Evolutionary conservation across 768 basidiomycete species (phyloP), one percentile per base, ranked within the genome.

Genomic region (Myochromella boudieri): DNA sequence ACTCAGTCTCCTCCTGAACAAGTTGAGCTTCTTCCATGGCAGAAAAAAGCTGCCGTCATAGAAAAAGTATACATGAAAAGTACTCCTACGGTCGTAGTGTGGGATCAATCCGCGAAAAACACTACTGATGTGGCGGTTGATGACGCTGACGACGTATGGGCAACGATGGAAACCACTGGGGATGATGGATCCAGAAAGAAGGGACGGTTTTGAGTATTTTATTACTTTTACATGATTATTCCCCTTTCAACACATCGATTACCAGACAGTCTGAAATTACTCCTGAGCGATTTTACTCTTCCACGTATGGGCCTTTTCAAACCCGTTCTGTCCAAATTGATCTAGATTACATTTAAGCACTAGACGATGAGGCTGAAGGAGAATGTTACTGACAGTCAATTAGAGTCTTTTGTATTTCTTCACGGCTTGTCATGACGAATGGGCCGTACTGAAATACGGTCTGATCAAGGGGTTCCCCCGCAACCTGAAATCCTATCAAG

Each of bases 391-490:
- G n/a, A 87, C 86, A 95, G 57, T 97, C 95, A 22, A 78, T 58
- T 49, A 98, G 67, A 1, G 95, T 91, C 62, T 86, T 74, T 59
- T 86, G 78, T 27, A 95, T 89, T 59, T 94, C 93, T 51, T 85
- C 80, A 20, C 74, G 72, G 2, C 77, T 81, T 8, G 87, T 93
- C 81, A 95, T 86, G 12, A 95, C 94, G 58, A 91, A 90, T 6
- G 90, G 89, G 3, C 87, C 89, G 53, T 91, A 84, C 59, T 95
- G 94, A 49, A 90, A 77, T 9, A 97, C 90, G 1, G 81, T 76
- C 64, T 97, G 94, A 51, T 94, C 81, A 4, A 97, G 75, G 11
- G 94, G 92, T 66, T 94, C 88, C 14, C 89, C 95, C 4, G 94
- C 84, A 51, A 87, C 75, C 87, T 86, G 49, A 11, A 37, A 27